Conservation (phyloP, 768 basidiomycete genomes). For the Leucosporidium creatinivorum region DNA sequence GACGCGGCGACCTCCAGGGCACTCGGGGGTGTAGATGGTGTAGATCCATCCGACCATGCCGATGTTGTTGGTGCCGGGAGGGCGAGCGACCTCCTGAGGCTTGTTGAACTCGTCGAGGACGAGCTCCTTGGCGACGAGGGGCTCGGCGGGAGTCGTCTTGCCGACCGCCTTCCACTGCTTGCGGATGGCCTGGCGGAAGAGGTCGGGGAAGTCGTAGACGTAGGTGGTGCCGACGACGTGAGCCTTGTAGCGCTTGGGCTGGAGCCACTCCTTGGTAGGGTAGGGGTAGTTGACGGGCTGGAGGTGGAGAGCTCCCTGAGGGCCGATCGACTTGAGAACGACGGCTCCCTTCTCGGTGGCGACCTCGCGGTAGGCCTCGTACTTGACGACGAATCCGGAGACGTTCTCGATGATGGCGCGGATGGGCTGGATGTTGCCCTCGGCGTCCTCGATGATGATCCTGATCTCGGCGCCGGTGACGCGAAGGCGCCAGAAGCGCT, state of each 20-base stretch:
- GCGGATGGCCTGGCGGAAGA: slow-evolving; percentile 93
- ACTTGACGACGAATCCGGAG: slow-evolving; percentile 97
- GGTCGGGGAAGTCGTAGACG: slow-evolving; percentile 97
- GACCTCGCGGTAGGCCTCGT: slow-evolving; percentile 96
- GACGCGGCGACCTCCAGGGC: slow-evolving; percentile 72
- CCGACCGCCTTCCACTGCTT: slow-evolving; percentile 74
- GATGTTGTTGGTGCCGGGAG: slow-evolving; percentile 86
- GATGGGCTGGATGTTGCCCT: slow-evolving; percentile 91
- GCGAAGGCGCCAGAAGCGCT: slow-evolving; percentile 93
- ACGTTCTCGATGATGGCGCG: slow-evolving; percentile 98
- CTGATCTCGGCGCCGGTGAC: slow-evolving; percentile 97
- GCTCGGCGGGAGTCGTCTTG: slow-evolving; percentile 63
- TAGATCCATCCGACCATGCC: slow-evolving; percentile 99
- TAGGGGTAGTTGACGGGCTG: slow-evolving; percentile 90
- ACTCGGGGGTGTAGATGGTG: slow-evolving; percentile 85
- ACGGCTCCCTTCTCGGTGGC: slow-evolving; percentile 89
- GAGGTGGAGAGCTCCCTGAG: slow-evolving; percentile 91
- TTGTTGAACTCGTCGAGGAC: slow-evolving; percentile 89
- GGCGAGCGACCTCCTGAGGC: slow-evolving; percentile 79
- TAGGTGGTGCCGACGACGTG: slow-evolving; percentile 98
- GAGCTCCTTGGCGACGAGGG: slow-evolving; percentile 79
- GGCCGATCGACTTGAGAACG: slow-evolving; percentile 95
- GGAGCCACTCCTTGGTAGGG: slow-evolving; percentile 93
- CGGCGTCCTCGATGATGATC: slow-evolving; percentile 84
- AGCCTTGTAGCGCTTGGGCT: slow-evolving; percentile 97